Conservation (phyloP, 164 flowering plant genomes). For the Sedum album region DNA sequence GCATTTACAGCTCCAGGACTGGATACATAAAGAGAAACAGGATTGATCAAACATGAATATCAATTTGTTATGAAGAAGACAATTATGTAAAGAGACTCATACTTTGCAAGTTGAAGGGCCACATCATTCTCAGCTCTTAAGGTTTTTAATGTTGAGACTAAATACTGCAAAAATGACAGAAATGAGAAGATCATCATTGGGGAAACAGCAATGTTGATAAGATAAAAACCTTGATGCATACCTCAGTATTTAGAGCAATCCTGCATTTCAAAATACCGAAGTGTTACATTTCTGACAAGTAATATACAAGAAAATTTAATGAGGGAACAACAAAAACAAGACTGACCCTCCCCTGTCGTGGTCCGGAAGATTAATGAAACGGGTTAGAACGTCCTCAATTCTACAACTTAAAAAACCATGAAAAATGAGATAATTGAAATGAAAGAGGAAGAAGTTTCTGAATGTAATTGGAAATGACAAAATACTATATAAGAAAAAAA, state of each 20-base stretch:
- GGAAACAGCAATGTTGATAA: background rate
- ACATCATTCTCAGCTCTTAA: slow-evolving; percentile 42
- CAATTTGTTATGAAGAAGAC: background rate
- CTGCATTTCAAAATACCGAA: slow-evolving; percentile 25
- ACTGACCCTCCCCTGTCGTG: slow-evolving; percentile 52
- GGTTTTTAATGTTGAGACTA: slow-evolving; percentile 36
- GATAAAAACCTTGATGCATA: slow-evolving; percentile 6
- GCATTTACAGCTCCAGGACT: background rate
- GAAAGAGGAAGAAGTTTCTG: background rate
- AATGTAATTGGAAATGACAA: background rate
- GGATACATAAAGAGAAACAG: background rate
- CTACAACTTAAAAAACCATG: slow-evolving; percentile 13
- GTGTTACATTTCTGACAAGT: background rate
- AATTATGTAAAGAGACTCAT: background rate
- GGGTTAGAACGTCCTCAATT: slow-evolving; percentile 49
- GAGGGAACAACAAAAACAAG: background rate
- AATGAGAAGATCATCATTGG: background rate
- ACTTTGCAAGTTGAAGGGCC: slow-evolving; percentile 42
- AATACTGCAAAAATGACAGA: slow-evolving; percentile 33
- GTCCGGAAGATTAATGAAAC: slow-evolving; percentile 39
- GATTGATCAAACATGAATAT: background rate
- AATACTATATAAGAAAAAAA: no score
- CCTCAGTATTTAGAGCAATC: slow-evolving; percentile 37
- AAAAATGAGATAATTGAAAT: background rate
- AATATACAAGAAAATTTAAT: background rate